Conservation (phyloP, 352 stramenopile species). For the Globisporangium spiculum region DNA sequence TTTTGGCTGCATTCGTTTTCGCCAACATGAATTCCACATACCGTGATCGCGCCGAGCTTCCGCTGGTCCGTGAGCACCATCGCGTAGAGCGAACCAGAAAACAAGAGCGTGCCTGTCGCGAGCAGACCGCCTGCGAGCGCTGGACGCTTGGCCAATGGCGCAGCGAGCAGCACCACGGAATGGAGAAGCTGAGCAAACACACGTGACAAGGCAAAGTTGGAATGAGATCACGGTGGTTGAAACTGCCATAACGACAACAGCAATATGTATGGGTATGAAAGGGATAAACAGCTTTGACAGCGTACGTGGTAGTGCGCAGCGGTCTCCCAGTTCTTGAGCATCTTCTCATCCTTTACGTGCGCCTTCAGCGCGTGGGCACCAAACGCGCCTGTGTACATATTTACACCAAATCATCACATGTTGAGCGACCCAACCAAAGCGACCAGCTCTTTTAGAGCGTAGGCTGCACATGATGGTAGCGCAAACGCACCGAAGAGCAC, state of each 20-base stretch:
- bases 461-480: neutral
- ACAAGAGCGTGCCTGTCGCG: slow-evolving; percentile 60
- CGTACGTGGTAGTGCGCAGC: slow-evolving; percentile 77
- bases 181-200: slow-evolving; percentile 47
- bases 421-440: neutral
- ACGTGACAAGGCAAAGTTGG: slow-evolving; percentile 3
- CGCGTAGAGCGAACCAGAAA: slow-evolving; percentile 77
- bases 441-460: neutral
- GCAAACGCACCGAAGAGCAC: slow-evolving; percentile 45
- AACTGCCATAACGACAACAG: neutral
- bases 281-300: neutral
- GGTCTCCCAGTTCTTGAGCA: slow-evolving; percentile 86
- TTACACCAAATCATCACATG: neutral
- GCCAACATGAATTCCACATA: slow-evolving; percentile 21
- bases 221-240: neutral
- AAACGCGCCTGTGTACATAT: slow-evolving; percentile 54
- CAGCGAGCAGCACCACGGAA: slow-evolving; percentile 68
- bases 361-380: slow-evolving; percentile 70
- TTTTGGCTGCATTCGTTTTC: no score
- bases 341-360: slow-evolving; percentile 65
- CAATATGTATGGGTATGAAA: neutral
- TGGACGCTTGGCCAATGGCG: slow-evolving; percentile 60
- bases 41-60: slow-evolving; percentile 77
- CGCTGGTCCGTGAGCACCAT: slow-evolving; percentile 73
- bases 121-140: slow-evolving; percentile 56